Evolutionary conservation across 2,329 filamentous ascomycete genomes (phyloP), one percentile per base, ranked within the genome.

Genomic region (Davidsoniella australis): DNA sequence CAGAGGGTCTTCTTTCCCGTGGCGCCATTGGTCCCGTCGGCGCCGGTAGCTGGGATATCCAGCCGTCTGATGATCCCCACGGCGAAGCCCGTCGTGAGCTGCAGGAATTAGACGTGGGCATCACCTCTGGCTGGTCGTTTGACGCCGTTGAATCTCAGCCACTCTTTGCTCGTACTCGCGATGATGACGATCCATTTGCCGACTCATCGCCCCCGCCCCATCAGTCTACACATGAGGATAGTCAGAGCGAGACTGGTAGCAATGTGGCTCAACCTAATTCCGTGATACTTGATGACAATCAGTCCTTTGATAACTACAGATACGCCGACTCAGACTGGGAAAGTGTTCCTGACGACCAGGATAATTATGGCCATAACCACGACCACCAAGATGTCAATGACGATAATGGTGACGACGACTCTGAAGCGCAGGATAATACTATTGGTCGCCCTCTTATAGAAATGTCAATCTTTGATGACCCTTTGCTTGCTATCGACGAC

Each of bases 1-100:
- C 76, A 0, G 76, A 79, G 56, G 75, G 75, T 0, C 72, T 72
- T 3, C 65, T 64, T 41, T 58, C 60, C 5, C 63, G 63, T 3
- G 62, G 66, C 7, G 60, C 61, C 2, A 62, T 70, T 48, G 71
- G 76, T 46, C 70, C 72, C 0, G 58, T 80, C 14, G 75, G 68
- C 1, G 75, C 75, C 57, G 78, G 78, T 54, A 79, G 64, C 55
- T 81, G 76, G 6, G 41, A 14, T 12, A 42, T 14, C 17, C 10
- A 42, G 12, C 12, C 41, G 5, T 8, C 41, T 42, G 17, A 24
- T 42, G 12, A 12, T 42, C 41, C n/a, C 41, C 41, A 24, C 2
- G 41, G 24, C 18, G 41, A 42, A 6, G 10, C 9, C 17, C n/a
- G 12, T 42, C 18, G 10, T 42, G 41, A 42, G 18, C 16, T 24